Evolutionary conservation across 768 basidiomycete genomes (phyloP).

Genomic region (Dentipellis sp.): DNA sequence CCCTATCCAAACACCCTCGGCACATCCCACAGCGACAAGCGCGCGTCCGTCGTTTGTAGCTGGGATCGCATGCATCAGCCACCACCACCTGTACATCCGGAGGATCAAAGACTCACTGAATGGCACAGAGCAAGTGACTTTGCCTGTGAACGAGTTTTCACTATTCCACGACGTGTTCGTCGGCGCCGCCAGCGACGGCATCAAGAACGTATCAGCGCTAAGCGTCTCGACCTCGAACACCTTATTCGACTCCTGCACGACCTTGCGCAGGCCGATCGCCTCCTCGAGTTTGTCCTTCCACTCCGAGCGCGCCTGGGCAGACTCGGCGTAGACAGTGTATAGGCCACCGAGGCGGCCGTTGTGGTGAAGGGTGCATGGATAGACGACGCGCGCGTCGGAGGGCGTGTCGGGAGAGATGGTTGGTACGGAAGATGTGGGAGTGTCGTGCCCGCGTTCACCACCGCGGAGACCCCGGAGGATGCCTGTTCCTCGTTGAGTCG

Average conservation of each 20-base stretch:
- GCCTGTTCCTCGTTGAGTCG: conserved; percentile 66
- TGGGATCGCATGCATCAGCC: conserved; percentile 20
- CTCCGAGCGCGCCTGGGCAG: conserved; percentile 60
- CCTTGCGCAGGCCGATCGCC: conserved; percentile 74
- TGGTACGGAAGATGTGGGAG: conserved; percentile 19
- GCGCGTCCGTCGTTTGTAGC: conserved; percentile 78
- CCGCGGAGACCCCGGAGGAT: conserved; percentile 55
- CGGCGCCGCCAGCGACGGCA: conserved; percentile 45
- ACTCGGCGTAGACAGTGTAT: conserved; percentile 84
- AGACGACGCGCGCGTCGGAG: conserved; percentile 67
- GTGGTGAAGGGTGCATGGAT: conserved; percentile 84
- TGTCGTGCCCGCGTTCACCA: conserved; percentile 21
- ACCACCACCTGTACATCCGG: conserved; percentile 2
- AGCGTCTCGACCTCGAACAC: conserved; percentile 90
- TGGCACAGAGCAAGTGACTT: conserved; percentile 92
- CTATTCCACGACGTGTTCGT: conserved; percentile 50
- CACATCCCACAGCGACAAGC: conserved; percentile 88
- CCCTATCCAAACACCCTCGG: conserved; percentile 94
- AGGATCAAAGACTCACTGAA: conserved; percentile 47
- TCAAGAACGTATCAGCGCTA: conserved; percentile 80
- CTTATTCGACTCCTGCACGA: conserved; percentile 89
- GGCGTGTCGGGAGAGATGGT: conserved; percentile 29
- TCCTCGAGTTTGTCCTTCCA: conserved; percentile 90
- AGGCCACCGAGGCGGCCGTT: conserved; percentile 82
- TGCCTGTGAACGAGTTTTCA: conserved; percentile 66